Evolutionary conservation across 1,139 yeast genomes (phyloP), one percentile per base, ranked within the genome.

Genomic region (Candida frijolesensis): DNA sequence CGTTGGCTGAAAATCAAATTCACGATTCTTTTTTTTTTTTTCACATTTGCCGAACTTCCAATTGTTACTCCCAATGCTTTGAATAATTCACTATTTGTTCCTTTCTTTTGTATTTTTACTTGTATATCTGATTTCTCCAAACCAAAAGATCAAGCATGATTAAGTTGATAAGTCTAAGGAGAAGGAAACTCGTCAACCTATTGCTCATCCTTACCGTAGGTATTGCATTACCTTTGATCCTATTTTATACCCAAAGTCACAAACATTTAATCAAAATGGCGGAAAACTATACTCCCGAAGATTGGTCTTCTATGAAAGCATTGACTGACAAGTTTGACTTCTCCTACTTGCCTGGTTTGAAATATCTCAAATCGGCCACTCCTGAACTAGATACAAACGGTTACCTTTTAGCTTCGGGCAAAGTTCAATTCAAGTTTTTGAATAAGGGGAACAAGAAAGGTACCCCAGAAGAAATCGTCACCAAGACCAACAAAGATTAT

Each of bases 371-470:
- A 19, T 42, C 47, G 10, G 18, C 47, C 7, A 29, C 16, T 10
- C 40, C 37, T n/a, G 51, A 42, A 44, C 18, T 44, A 10, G 44
- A 47, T 35, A 2, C 11, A 16, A 38, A 42, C 16, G 62, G 65
- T 12, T 57, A 51, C 45, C 48, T 52, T 14, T 50, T 67, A 15
- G 55, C 59, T 40, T 66, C 65, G 2, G 55, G 60, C 15, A 62
- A 71, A 48, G 79, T 74, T n/a, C 52, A 64, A 44, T 70, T 76
- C 54, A 57, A 65, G 50, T 76, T 67, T 53, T 51, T 63, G 19
- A 72, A 74, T 52, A 66, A 67, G 2, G 63, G 61, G 49, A 52
- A 58, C 9, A 70, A 66, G 51, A 41, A 51, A 8, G 77, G 76
- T 0, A 46, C 56, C 4, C 63, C 63, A 6, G 57, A 72, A 43